Percentiles rank a stretch among this genome's conserved stretches.
phyloP scores from a whole-genome alignment of 495 filamentous ascomycete genomes.

The Trypethelium eluteriae region DNA sequence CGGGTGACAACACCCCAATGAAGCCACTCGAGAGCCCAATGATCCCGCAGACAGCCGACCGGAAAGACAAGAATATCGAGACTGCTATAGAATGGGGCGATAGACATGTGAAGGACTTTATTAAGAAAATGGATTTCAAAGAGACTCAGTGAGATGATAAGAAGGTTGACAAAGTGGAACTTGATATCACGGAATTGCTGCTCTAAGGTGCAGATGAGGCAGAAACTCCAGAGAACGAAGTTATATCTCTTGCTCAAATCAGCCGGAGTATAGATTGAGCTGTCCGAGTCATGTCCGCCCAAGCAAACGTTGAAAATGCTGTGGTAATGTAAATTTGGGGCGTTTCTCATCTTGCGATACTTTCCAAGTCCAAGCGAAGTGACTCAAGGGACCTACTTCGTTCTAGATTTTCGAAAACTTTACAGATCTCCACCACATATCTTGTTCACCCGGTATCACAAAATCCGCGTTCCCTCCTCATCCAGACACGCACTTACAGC shows the following conservation, averaged over 20 bases:
- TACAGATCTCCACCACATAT: not conserved
- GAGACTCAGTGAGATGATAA: not conserved
- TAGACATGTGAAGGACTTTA: not conserved
- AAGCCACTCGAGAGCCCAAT: conserved; percentile 2
- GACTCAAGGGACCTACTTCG: not conserved
- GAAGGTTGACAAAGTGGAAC: no score
- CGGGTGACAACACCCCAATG: conserved; percentile 20
- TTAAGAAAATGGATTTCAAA: not conserved
- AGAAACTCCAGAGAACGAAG: no score
- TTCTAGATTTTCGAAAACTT: not conserved
- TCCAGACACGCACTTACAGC: not conserved
- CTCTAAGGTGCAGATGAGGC: no score
- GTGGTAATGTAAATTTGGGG: not conserved
- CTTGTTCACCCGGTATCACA: not conserved
- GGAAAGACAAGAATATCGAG: not conserved
- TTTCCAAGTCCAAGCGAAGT: not conserved
- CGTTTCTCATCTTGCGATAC: not conserved
- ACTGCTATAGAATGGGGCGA: conserved; percentile 1
- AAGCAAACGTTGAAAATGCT: no score
- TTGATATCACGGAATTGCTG: no score
- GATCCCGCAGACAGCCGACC: not conserved
- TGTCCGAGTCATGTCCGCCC: no score
- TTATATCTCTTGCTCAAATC: no score
- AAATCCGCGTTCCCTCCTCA: not conserved
- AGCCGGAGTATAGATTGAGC: no score